phyloP scores from a whole-genome alignment of 768 basidiomycete genomes.

The Sarcomyxa edulis region DNA sequence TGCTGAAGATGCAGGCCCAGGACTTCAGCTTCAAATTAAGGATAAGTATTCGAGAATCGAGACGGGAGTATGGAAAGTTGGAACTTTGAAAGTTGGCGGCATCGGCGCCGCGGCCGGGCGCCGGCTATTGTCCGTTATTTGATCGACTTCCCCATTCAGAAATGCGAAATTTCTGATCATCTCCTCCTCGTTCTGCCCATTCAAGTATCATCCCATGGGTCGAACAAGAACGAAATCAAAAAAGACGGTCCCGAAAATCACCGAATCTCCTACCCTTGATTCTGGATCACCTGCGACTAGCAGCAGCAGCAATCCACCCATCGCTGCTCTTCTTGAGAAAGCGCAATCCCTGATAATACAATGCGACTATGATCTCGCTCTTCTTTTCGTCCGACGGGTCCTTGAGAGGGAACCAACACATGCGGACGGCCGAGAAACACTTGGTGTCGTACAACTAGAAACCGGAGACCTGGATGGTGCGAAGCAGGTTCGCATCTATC shows the following conservation, averaged over 20 bases:
- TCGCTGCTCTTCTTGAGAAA: slow-evolving; percentile 62
- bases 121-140: neutral
- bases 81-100: too few relatives aligned
- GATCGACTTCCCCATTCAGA: neutral
- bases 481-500: slow-evolving; percentile 44
- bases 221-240: slow-evolving; percentile 45
- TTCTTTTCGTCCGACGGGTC: slow-evolving; percentile 63
- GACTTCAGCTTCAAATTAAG: too few relatives aligned
- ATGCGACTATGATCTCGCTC: slow-evolving; percentile 80
- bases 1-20: slow-evolving; percentile 8
- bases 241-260: slow-evolving; percentile 30
- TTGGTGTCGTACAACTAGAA: slow-evolving; percentile 77
- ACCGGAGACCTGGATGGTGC: slow-evolving; percentile 72
- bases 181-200: too few relatives aligned
- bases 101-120: neutral
- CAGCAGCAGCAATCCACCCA: slow-evolving; percentile 32
- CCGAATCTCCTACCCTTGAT: slow-evolving; percentile 16
- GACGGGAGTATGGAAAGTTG: too few relatives aligned
- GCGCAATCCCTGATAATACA: slow-evolving; percentile 77
- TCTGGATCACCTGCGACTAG: slow-evolving; percentile 10
- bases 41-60: too few relatives aligned
- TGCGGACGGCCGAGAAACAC: slow-evolving; percentile 70
- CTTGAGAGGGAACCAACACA: slow-evolving; percentile 59
- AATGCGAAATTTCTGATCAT: slow-evolving; percentile 5
- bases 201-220: slow-evolving; percentile 47